Base-by-base conservation (phyloP, 1,284 basidiomycete genomes). In the Mycosarcoma mackinlayi region DNA sequence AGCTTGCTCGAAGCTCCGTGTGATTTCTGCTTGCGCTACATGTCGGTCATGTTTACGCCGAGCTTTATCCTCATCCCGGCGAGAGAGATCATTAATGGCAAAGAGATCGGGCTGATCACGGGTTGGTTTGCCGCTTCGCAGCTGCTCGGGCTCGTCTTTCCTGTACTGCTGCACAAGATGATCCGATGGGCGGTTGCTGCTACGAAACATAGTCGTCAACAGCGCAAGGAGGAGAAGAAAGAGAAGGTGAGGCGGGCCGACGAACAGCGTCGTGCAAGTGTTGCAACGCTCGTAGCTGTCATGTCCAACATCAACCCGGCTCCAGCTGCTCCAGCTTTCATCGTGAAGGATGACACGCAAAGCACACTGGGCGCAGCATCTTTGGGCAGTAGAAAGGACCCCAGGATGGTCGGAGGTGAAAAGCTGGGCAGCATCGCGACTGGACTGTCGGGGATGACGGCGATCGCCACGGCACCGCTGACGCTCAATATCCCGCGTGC, bases 41-140 rank as follows among this genome's bases (percentile, higher is more conserved):
- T 79, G 77, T 61, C 50, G 31, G 72, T 76, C 45, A 76, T 76
- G 74, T 78, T 77, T 19, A 78, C 75, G 10, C 70, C 75, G 16
- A 56, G 59, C 25, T 79, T 79, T 54, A 73, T 79, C 38, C 59
- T 78, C 9, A 77, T 79, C 48, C 77, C 77, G 0, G 74, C 74
- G 18, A 35, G 76, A 8, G 77, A 78, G 60, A 49, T 75, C 13
- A 76, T 79, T 23, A 51, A 47, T 6, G 74, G 65, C 4, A 59
- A 39, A 18, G 77, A 79, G 54, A 76, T 79, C 21, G 77, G 76
- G 5, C 23, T 76, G 41, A 52, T 79, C 35, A 66, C 68, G 1
- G 77, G 58, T 10, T 79, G 72, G 71, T 79, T 79, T 41, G 50
- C 68, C 11, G 62, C 60, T 3, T 63, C 62, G 2, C 77, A 79